A percentile compares a stretch with the other conserved stretches of the same genome.
Conservation (phyloP, 768 basidiomycete genomes). For the Lepiota brunneoincarnata region DNA sequence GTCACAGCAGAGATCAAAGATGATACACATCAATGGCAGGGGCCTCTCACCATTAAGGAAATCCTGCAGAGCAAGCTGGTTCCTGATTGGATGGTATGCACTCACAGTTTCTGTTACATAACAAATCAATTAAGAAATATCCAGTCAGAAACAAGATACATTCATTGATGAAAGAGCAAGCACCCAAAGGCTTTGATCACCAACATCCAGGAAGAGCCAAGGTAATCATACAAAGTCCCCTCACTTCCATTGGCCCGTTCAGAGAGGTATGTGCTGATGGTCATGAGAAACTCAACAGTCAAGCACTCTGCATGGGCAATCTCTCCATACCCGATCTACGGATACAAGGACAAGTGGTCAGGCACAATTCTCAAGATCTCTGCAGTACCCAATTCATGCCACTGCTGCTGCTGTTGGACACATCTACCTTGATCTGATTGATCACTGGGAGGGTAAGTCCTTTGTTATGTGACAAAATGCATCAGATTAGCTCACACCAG, state of each 20-base stretch:
- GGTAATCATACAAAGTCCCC: conserved; percentile 12
- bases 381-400: conserved; percentile 20
- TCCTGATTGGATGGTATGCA: background rate
- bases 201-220: conserved; percentile 17
- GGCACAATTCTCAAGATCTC: conserved; percentile 19
- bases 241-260: conserved; percentile 19
- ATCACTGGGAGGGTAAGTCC: conserved; percentile 16
- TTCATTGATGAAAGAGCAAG: conserved; percentile 13
- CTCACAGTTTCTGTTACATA: too few relatives aligned
- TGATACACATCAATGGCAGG: background rate
- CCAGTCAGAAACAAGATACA: conserved; percentile 17
- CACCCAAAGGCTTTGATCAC: conserved; percentile 19
- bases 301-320: conserved; percentile 23
- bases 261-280: conserved; percentile 24
- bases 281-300: conserved; percentile 8
- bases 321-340: conserved; percentile 22
- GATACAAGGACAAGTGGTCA: conserved; percentile 22
- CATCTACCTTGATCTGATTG: conserved; percentile 21
- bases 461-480: background rate
- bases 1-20: background rate
- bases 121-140: background rate
- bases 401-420: conserved; percentile 20
- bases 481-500: background rate
- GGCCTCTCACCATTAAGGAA: background rate
- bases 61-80: background rate